Conservation (phyloP, 495 filamentous ascomycete genomes). For the Neurospora sp. region DNA sequence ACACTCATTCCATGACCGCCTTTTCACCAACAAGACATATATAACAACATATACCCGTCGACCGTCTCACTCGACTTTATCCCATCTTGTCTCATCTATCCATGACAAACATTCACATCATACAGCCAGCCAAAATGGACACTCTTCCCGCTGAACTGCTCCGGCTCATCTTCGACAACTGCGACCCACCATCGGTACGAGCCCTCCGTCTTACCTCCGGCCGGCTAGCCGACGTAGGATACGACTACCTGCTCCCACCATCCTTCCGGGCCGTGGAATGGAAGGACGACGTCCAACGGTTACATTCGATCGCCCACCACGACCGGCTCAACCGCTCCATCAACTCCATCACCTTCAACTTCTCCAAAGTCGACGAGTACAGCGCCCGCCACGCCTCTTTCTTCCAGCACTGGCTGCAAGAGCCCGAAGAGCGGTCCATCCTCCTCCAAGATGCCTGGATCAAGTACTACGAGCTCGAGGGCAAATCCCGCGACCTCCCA, state of each 20-base stretch:
- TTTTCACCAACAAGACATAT: background rate
- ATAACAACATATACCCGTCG: background rate
- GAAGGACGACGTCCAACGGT: conserved; percentile 35
- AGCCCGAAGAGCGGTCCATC: conserved; percentile 27
- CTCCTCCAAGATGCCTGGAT: conserved; percentile 28
- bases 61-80: background rate
- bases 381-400: conserved; percentile 29
- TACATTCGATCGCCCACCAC: conserved; percentile 33
- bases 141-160: conserved; percentile 37
- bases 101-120: background rate
- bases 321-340: conserved; percentile 32
- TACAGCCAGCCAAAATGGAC: conserved; percentile 14
- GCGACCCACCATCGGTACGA: conserved; percentile 27
- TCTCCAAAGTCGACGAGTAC: conserved; percentile 33
- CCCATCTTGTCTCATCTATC: background rate
- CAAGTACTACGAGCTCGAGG: conserved; percentile 30
- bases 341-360: conserved; percentile 34
- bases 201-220: conserved; percentile 29
- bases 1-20: background rate
- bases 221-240: conserved; percentile 33
- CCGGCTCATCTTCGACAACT: conserved; percentile 35
- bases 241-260: conserved; percentile 31
- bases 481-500: conserved; percentile 21
- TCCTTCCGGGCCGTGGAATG: conserved; percentile 35
- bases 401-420: conserved; percentile 32